phyloP scores from a whole-genome alignment of 495 filamentous ascomycete genomes.

The Aspergillus sclerotiicarbonarius region DNA sequence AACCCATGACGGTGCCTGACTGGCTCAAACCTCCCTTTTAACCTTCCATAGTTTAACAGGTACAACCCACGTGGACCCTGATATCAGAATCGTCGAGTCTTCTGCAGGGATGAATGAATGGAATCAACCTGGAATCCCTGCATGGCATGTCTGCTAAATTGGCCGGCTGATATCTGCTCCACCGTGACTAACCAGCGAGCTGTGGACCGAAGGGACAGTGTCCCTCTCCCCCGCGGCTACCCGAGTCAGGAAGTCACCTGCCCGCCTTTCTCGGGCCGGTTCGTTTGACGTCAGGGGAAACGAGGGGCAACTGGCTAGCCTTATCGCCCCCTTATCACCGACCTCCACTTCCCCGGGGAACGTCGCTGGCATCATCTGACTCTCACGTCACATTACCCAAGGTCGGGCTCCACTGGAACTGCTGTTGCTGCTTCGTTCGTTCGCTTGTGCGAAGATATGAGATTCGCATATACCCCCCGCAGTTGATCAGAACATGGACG shows the following conservation, averaged over 20 bases:
- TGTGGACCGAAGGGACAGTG: not conserved
- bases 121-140: too few relatives aligned
- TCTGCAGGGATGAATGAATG: too few relatives aligned
- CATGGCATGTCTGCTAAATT: too few relatives aligned
- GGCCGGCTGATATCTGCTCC: too few relatives aligned
- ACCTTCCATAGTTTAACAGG: too few relatives aligned
- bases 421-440: not conserved
- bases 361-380: not conserved
- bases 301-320: not conserved
- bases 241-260: not conserved
- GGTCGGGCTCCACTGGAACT: not conserved
- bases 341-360: not conserved
- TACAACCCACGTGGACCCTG: too few relatives aligned
- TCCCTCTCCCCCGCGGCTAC: not conserved
- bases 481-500: constrained; percentile 14
- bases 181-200: too few relatives aligned
- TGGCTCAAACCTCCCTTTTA: too few relatives aligned
- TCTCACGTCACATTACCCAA: constrained; percentile 6
- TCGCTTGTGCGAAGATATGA: not conserved
- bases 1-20: too few relatives aligned
- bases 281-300: not conserved
- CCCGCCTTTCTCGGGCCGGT: not conserved
- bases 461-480: not conserved
- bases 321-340: not conserved
- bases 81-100: too few relatives aligned